Evolutionary conservation across 1,284 basidiomycete genomes (phyloP), one percentile per base, ranked within the genome.

Genomic region (Amylostereum areolatum): DNA sequence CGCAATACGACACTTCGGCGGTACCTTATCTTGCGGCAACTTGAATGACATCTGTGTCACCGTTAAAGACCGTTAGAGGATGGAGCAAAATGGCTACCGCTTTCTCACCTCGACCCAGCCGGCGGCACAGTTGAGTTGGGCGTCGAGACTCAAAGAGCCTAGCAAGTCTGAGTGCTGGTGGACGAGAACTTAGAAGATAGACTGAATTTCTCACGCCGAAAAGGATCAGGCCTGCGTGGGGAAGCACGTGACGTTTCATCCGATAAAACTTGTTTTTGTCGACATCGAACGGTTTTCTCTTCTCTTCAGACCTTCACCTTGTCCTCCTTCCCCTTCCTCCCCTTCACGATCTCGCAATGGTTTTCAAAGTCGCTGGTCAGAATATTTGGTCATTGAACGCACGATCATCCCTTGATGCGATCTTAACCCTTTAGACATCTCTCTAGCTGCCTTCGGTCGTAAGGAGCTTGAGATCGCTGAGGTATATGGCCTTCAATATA

Each of bases 391-490:
- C 31, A 29, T 7, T 32, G 41, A 11, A n/a, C 12, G 45, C 32
- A 34, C 27, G 47, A 49, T 59, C 0, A 57, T n/a, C 37, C 12
- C 7, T 7, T n/a, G 37, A 5, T n/a, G 37, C 12, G 5, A 53
- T 30, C 35, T 36, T 27, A 27, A 18, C 47, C 60, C 60, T 67
- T 57, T 66, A 88, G 94, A 97, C 68, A 78, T 97, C 67, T 97
- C 94, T 66, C 90, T 97, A 66, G 95, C 94, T 67, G 90, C 92
- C 55, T 95, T 92, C 69, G 92, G 93, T 73, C 92, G 95, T 75
- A 97, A 97, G 79, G 95, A 97, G 78, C 91, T 98, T 64, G 88
- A 96, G 78, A 93, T 98, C 71, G 94, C 95, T 58, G 94, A 97
- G 81, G 88, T 88, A 60, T 52, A 39, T 47, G 11, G 8, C 37